Percentiles rank a stretch among this genome's conserved stretches.
Conservation (phyloP, 495 filamentous ascomycete genomes). For the Tetracladium setigerum region DNA sequence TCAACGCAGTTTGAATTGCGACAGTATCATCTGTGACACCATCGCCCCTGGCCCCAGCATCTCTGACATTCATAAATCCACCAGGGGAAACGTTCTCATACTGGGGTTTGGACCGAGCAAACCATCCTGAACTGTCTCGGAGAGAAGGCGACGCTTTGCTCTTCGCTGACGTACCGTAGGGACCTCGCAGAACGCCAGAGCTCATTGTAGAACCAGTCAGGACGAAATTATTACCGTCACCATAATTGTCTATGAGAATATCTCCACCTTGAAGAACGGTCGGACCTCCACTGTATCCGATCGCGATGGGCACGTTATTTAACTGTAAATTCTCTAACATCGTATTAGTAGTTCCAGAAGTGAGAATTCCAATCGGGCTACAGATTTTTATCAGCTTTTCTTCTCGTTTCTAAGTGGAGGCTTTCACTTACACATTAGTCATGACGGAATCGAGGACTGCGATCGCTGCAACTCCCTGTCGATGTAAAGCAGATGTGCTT, state of each 20-base stretch:
- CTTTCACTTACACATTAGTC: constrained; percentile 20
- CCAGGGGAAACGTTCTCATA: constrained; percentile 17
- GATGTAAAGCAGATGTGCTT: constrained; percentile 23
- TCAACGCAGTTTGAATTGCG: constrained; percentile 37
- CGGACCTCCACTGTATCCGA: constrained; percentile 39
- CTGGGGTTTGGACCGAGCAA: constrained; percentile 42
- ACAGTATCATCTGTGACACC: constrained; percentile 57
- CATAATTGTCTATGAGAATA: constrained; percentile 25
- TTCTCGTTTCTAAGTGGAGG: constrained; percentile 28
- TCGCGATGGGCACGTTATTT: constrained; percentile 30
- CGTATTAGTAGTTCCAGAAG: constrained; percentile 2
- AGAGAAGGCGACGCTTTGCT: constrained; percentile 24
- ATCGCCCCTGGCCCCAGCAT: constrained; percentile 55
- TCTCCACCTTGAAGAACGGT: constrained; percentile 27
- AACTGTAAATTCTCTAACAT: constrained; percentile 59
- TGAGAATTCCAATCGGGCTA: constrained; percentile 15
- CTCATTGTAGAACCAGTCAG: constrained; percentile 1
- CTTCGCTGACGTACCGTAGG: constrained; percentile 22
- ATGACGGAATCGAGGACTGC: constrained; percentile 29
- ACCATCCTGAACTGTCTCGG: constrained; percentile 11
- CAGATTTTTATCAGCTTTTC: constrained; percentile 36
- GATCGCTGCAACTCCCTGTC: constrained; percentile 49
- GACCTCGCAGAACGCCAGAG: constrained; percentile 18
- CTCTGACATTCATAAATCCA: constrained; percentile 50
- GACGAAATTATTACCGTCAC: constrained; percentile 17